Base-by-base conservation (phyloP, 2,329 filamentous ascomycete genomes). In the Epichloe aotearoae region DNA sequence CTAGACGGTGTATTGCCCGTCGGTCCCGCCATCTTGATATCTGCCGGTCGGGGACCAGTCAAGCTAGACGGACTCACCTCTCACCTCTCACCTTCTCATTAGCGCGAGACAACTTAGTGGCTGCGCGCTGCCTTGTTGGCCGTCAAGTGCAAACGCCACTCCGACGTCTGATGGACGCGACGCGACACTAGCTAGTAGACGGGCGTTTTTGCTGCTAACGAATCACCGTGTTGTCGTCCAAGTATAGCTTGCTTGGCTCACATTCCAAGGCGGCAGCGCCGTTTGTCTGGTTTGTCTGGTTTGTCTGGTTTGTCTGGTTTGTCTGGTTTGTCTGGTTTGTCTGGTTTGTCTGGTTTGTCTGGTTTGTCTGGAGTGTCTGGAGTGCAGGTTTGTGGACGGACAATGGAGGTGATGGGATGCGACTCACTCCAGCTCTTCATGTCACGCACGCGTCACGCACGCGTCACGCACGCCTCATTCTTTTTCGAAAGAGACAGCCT, bases 381-480 rank as follows among this genome's bases (percentile, higher is more conserved):
- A 12, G 3, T 17, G 1, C 17, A 41, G 19, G 10, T 23, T 12
- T 41, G 39, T n/a, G 39, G 39, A 41, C 19, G 39, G 39, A 19
- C 8, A 17, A 17, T 8, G n/a, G 38, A 17, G 17, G 39, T 41
- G 39, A 42, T 34, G 19, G 39, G 41, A 36, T 34, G 17, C 42
- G 43, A 46, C 49, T 34, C 47, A 40, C 47, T 14, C 30, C 47
- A 50, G 44, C 44, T 50, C 38, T n/a, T 10, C 37, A 23, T 47
- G 38, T 50, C 44, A 42, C 49, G 47, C 49, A 40, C 17, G 44
- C 44, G 38, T 50, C 44, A 42, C 49, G 47, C 49, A 40, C 17
- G 44, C 44, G 20, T 33, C 44, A 23, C 44, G 36, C 30, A 19
- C 7, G 45, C 39, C 44, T 46, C 37, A 23, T 30, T 30, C 19